Evolutionary conservation across 2,329 filamentous ascomycete species (phyloP), one percentile per base, ranked within the genome.

Genomic region (Cercospora nicotianae): DNA sequence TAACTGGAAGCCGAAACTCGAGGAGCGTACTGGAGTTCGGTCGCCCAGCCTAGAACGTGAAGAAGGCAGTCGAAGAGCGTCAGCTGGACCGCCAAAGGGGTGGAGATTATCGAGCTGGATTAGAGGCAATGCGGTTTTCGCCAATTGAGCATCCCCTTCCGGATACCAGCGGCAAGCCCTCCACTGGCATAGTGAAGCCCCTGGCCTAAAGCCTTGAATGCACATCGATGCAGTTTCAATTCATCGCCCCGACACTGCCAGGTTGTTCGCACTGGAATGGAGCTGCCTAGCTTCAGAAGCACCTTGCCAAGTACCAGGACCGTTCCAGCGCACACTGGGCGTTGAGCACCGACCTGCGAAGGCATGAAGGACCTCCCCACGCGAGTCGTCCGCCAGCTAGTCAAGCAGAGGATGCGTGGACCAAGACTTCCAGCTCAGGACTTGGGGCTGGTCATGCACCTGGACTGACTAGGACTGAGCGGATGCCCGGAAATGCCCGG

Each of bases 1-100:
- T 0, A 82, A 78, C 1, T 95, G 91, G 92, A 82, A 81, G 60
- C 62, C 69, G 8, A 77, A 73, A 64, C 62, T 60, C 31, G 75
- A 76, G 63, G 71, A 74, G 67, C 55, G 59, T 23, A 74, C 69
- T 16, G 76, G 75, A 0, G 74, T 77, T 3, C 67, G 74, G 26
- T 73, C 70, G 20, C 36, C 67, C 18, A 75, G 73, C 69, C 33
- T 76, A 57, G 74, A 76, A 61, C 67, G 71, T 12, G 74, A 76
- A 66, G 72, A 71, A 65, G 42, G 23, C 23, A 23, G 63, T 23
- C 39, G 62, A 16, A 65, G 66, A 20, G 16, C 45, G n/a, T 42
- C 66, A 42, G 57, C 39, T 8, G 65, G 65, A 8, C 48, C 66
- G n/a, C 59, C 58, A 20, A 63, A 66, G 36, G 65, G 6, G 53